phyloP scores from a whole-genome alignment of 371 early-diverging fungal species.

The Rhizopus stolonifer region DNA sequence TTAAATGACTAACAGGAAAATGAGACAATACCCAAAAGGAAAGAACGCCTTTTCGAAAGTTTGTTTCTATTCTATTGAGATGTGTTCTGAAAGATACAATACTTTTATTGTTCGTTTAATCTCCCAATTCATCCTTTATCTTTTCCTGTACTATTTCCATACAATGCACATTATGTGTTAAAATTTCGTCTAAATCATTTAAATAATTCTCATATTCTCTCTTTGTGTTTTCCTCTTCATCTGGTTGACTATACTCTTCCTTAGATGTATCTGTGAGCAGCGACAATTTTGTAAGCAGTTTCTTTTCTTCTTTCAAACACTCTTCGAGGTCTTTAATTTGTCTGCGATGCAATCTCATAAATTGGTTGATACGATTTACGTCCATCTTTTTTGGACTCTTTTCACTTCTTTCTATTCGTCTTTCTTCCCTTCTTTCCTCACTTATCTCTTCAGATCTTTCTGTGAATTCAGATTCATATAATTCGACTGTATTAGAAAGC shows the following conservation, averaged over 20 bases:
- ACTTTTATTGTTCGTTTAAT: no score
- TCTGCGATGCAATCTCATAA: conserved; percentile 74
- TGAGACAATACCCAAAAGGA: no score
- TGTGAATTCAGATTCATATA: no score
- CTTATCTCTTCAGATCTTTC: no score
- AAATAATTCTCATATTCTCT: conserved; percentile 45
- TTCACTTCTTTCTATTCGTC: background rate
- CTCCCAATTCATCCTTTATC: conserved; percentile 25
- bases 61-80: no score
- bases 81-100: no score
- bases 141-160: conserved; percentile 32
- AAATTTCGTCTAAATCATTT: conserved; percentile 55
- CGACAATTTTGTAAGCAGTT: conserved; percentile 72
- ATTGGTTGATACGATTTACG: conserved; percentile 20
- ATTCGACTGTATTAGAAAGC: no score
- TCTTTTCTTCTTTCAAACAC: conserved; percentile 73
- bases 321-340: conserved; percentile 80
- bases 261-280: conserved; percentile 15
- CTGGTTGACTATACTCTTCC: conserved; percentile 6
- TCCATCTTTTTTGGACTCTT: no score
- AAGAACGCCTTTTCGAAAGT: no score
- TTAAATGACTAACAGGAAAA: no score
- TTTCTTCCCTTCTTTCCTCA: background rate
- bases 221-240: conserved; percentile 28
- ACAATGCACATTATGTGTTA: conserved; percentile 42